A percentile compares a stretch with the other conserved stretches of the same genome.
Conservation (phyloP, 78 protist species). For the Isochrysis galbana region DNA sequence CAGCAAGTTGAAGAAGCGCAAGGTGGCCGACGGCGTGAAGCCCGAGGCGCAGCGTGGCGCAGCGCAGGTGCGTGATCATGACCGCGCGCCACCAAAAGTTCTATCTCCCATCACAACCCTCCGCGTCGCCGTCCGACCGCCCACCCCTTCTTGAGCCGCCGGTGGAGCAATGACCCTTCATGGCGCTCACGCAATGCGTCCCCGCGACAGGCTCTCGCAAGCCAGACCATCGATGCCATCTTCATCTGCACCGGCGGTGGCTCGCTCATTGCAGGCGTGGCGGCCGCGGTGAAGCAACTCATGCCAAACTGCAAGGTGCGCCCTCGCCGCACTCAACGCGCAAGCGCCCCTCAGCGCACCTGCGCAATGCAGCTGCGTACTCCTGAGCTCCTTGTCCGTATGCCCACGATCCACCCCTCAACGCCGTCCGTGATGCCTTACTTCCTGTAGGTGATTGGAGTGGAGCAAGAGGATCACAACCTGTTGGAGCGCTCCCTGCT, state of each 20-base stretch:
- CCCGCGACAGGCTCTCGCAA: no score
- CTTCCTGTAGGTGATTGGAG: conserved; percentile 46
- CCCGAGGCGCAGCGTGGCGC: no score
- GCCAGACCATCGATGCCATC: not conserved
- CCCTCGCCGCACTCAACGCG: not conserved
- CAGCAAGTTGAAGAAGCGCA: no score
- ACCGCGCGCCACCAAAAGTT: no score
- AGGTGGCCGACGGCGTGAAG: no score
- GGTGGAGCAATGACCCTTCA: no score
- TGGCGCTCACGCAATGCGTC: no score
- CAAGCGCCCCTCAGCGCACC: not conserved
- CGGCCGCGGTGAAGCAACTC: not conserved
- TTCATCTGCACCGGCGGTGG: conserved; percentile 1
- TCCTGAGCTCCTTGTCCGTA: not conserved
- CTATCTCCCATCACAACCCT: no score
- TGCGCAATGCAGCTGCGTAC: not conserved
- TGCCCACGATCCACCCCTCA: not conserved
- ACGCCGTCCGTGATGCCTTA: not conserved
- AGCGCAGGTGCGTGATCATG: no score
- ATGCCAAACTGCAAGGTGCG: not conserved
- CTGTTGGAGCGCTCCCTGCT: conserved; percentile 10
- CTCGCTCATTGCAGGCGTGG: not conserved
- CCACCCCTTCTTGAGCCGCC: no score
- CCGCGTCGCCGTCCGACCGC: not conserved
- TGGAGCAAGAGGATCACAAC: not conserved